Percentiles rank a stretch among this genome's conserved stretches.
Evolutionary conservation across 2,329 filamentous ascomycete species (phyloP).

Genomic region (Xylariomycetidae sp.): DNA sequence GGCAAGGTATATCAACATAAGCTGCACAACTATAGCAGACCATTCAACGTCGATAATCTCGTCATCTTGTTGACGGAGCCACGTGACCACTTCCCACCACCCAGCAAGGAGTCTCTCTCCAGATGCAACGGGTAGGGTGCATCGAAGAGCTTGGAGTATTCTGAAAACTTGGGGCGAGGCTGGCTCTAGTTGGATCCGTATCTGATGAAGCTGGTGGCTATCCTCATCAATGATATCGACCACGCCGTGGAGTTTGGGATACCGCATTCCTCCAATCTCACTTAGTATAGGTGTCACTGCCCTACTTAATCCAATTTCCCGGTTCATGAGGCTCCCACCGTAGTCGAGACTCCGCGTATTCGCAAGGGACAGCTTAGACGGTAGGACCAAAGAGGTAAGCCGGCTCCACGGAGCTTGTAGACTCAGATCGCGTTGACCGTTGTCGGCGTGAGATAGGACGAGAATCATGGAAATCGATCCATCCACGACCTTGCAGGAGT

Average conservation of each 20-base stretch:
- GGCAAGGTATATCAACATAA: slow-evolving; percentile 60
- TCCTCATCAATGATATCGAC: slow-evolving; percentile 64
- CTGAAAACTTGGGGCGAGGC: slow-evolving; percentile 56
- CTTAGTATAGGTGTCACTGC: slow-evolving; percentile 43
- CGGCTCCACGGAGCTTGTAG: slow-evolving; percentile 73
- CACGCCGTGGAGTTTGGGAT: slow-evolving; percentile 54
- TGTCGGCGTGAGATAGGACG: slow-evolving; percentile 60
- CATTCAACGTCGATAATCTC: slow-evolving; percentile 56
- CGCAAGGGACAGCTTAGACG: slow-evolving; percentile 51
- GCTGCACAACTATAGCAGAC: slow-evolving; percentile 60
- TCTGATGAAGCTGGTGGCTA: slow-evolving; percentile 55
- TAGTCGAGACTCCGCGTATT: slow-evolving; percentile 58
- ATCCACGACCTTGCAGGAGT: slow-evolving; percentile 68
- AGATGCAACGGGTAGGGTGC: slow-evolving; percentile 55
- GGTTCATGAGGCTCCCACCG: slow-evolving; percentile 44
- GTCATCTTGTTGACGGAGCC: slow-evolving; percentile 51
- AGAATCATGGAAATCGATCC: slow-evolving; percentile 64
- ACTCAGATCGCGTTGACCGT: slow-evolving; percentile 62
- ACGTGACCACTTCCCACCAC: slow-evolving; percentile 72
- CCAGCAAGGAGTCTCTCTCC: slow-evolving; percentile 59
- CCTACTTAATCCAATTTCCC: slow-evolving; percentile 45
- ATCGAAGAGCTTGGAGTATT: slow-evolving; percentile 57
- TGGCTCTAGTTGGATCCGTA: slow-evolving; percentile 65
- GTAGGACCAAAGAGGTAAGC: slow-evolving; percentile 62
- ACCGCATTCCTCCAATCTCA: slow-evolving; percentile 50